Evolutionary conservation across 1,139 yeast genomes (phyloP).

Genomic region (Pichia sp.): DNA sequence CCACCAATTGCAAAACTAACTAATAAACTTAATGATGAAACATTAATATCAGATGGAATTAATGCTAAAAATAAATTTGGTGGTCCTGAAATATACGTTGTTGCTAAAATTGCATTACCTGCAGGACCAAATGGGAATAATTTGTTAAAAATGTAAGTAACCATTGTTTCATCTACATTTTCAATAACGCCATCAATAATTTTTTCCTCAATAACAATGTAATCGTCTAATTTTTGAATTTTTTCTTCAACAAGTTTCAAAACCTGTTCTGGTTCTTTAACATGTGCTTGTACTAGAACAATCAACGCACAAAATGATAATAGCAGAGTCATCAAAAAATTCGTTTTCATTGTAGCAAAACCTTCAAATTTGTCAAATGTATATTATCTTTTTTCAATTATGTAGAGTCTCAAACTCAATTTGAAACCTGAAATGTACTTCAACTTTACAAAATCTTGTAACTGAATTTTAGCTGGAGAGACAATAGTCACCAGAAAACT

Average conservation of each 20-base stretch:
- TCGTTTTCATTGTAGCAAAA: background rate
- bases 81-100: conserved; percentile 54
- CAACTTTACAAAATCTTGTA: too few species aligned
- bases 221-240: background rate
- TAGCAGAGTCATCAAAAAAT: background rate
- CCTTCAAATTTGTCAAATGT: too few species aligned
- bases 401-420: too few species aligned
- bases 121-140: conserved; percentile 52
- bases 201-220: background rate
- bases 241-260: too few species aligned
- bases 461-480: too few species aligned
- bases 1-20: conserved; percentile 71
- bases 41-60: conserved; percentile 44
- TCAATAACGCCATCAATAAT: background rate
- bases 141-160: conserved; percentile 31
- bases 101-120: conserved; percentile 54
- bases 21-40: conserved; percentile 40
- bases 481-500: too few species aligned
- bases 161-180: background rate
- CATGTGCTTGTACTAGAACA: too few species aligned
- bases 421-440: too few species aligned
- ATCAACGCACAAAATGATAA: background rate
- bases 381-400: too few species aligned
- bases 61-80: conserved; percentile 50
- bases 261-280: too few species aligned